Base-by-base conservation (phyloP, 345 rosid genomes). In the Salix viminalis region DNA sequence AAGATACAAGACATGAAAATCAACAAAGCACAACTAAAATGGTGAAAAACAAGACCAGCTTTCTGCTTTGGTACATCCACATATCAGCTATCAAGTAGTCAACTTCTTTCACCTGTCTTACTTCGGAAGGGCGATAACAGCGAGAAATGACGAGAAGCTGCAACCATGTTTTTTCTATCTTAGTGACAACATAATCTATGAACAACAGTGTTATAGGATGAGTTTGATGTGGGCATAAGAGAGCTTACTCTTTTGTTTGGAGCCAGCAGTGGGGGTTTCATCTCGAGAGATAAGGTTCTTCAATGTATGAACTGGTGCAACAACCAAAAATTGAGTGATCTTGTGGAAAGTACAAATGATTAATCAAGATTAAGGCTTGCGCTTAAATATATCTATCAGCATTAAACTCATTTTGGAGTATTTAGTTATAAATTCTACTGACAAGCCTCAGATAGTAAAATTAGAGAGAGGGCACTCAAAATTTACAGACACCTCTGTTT, bases 221-320 rank as follows among this genome's bases (percentile, higher is more conserved):
- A 58, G 62, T 10, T 9, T n/a, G 62, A 23, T 58, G 62, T 4
- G 24, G 14, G 23, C 16, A 39, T 68, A 10, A 68, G 75, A n/a
- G 30, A 56, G 67, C 95, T 88, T 88, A 93, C 97, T 62, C 86
- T 89, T 93, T 64, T 88, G 91, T 42, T 91, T 86, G 6, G 80
- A 68, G 73, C 73, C 81, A 24, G 88, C 86, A 62, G 86, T 80
- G 3, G 88, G 92, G 21, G 92, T 87, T 80, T 93, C 99, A 46
- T 90, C 97, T 87, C 86, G 94, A 64, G 93, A 91, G 83, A 95
- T 91, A 14, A 95, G 91, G 77, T 86, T 93, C 84, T 91, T 95
- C 90, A 96, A 82, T n/a, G 91, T 91, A 87, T 83, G 86, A 78
- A 83, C 98, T 93, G 90, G 9, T 26, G 81, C 61, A 64, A 67